Base-by-base conservation (phyloP, 805 yeast species). In the Candida glaebosa region DNA sequence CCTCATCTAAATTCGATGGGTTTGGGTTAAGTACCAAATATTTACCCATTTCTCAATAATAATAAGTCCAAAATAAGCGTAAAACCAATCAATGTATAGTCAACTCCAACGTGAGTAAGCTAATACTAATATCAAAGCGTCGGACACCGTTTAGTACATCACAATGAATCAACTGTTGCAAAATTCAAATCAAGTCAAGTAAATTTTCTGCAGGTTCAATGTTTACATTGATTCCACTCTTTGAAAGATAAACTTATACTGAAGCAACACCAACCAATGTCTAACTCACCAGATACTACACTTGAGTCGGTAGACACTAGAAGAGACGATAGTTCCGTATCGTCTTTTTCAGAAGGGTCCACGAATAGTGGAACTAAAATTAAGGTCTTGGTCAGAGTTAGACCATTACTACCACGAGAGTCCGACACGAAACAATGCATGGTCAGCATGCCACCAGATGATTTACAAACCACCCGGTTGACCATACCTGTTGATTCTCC, bases 361-460 rank as follows among this genome's bases (percentile, higher is more conserved):
- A 8, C 12, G 28, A 12, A 12, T 8, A 24, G 12, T 24, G 45
- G 45, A 10, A 53, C 49, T 30, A 69, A 63, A 44, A 72, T 76
- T 25, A 69, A 69, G 41, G 81, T 76, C 1, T 53, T 70, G n/a
- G 79, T 76, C 1, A 56, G 84, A 12, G 79, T 77, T 2, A 57
- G 84, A 39, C 82, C 83, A 1, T 49, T 63, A 12, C 48, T 66
- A 7, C 47, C 56, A 4, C 49, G 61, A 15, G 78, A 70, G 46
- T 37, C 35, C 4, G 25, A 43, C 10, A 36, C 46, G 12, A 42
- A 42, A 8, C 42, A 47, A 16, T 51, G 61, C 41, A 43, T 71
- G 31, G 58, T 69, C 4, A 41, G 51, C 12, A 61, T 67, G 67
- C 65, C 69, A 2, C 39, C 46, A 4, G 43, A 44, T 18, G 56